These are phyloP conservation scores for Tolypocladium tropicale DNA, from an alignment of 2,329 filamentous ascomycete species.

Conservation along the genomic window DNA sequence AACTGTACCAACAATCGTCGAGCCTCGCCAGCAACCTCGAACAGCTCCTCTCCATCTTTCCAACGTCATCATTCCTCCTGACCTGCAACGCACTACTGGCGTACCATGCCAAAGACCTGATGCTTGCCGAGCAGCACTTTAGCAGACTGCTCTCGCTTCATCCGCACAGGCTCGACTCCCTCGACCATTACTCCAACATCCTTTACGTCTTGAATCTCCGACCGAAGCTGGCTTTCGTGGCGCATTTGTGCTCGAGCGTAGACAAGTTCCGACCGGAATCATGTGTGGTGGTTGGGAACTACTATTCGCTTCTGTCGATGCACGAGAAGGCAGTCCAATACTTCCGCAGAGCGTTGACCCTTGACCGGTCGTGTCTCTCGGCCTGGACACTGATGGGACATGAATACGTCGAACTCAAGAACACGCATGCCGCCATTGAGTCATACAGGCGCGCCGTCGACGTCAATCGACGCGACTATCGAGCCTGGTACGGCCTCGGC, in stretches of 20 bases:
- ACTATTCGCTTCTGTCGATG: slow-evolving; percentile 87
- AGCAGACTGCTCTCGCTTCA: slow-evolving; percentile 71
- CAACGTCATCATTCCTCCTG: slow-evolving; percentile 76
- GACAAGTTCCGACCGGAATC: slow-evolving; percentile 97
- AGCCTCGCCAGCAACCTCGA: slow-evolving; percentile 64
- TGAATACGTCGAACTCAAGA: slow-evolving; percentile 97
- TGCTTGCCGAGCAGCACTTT: slow-evolving; percentile 56
- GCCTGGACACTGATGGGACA: slow-evolving; percentile 99
- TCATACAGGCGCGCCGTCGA: slow-evolving; percentile 93
- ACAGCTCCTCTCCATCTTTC: slow-evolving; percentile 76
- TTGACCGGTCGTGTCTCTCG: slow-evolving; percentile 83
- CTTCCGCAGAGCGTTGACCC: slow-evolving; percentile 81
- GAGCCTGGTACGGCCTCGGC: slow-evolving; percentile 94
- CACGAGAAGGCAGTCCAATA: slow-evolving; percentile 98
- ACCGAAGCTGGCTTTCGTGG: slow-evolving; percentile 84
- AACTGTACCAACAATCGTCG: slow-evolving; percentile 78
- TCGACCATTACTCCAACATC: slow-evolving; percentile 96
- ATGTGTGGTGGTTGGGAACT: slow-evolving; percentile 94
- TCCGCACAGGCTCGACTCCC: slow-evolving; percentile 67
- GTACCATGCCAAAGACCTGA: slow-evolving; percentile 81
- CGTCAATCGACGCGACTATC: slow-evolving; percentile 90
- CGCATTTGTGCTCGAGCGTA: slow-evolving; percentile 79
- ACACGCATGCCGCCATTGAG: slow-evolving; percentile 95
- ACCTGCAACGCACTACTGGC: slow-evolving; percentile 81
- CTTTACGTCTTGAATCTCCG: slow-evolving; percentile 84